Evolutionary conservation across 1,284 basidiomycete genomes (phyloP).

Genomic region (Lentinus polychrous): DNA sequence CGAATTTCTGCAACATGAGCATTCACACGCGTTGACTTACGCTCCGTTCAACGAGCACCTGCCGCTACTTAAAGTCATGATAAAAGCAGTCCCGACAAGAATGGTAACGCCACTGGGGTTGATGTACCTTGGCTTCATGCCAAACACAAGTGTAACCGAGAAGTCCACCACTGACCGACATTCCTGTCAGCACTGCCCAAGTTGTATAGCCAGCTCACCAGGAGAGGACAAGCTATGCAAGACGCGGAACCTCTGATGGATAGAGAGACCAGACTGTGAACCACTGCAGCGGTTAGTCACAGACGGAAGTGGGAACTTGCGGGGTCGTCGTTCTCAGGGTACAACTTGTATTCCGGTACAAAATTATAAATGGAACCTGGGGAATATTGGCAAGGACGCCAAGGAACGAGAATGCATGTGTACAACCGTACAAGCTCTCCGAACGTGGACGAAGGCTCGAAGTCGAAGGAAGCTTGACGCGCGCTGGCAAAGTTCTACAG

Average conservation of each 20-base stretch:
- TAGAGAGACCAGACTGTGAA: not conserved
- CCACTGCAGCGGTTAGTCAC: not conserved
- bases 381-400: too few species aligned
- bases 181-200: not conserved
- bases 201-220: not conserved
- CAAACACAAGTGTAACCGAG: not conserved
- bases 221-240: not conserved
- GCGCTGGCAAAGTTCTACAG: too few species aligned
- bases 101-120: not conserved
- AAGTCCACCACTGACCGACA: not conserved
- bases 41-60: too few species aligned
- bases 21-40: too few species aligned
- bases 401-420: too few species aligned
- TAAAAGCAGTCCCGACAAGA: not conserved
- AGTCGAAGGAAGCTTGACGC: too few species aligned
- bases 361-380: too few species aligned
- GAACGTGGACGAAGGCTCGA: too few species aligned
- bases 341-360: not conserved
- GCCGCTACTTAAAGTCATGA: not conserved
- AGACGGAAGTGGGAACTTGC: not conserved
- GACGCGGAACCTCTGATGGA: not conserved
- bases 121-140: slow-evolving; percentile 2
- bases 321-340: not conserved
- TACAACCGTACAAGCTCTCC: too few species aligned
- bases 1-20: too few species aligned